Evolutionary conservation across 169 alveolate genomes (phyloP), one percentile per base, ranked within the genome.

Genomic region (Plasmodium gaboni): DNA sequence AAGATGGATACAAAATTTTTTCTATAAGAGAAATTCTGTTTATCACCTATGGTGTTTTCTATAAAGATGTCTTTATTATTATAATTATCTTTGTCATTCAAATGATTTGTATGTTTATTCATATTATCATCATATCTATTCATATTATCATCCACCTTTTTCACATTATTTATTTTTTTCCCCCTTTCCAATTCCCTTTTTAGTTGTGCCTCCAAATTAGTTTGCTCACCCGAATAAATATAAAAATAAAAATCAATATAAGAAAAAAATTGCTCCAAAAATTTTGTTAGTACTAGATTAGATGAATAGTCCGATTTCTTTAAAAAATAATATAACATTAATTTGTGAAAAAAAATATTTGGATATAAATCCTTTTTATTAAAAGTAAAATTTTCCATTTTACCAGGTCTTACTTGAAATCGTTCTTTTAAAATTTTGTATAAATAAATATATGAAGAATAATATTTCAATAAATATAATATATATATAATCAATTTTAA

Each of bases 301-400:
- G 83, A 42, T 17, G 90, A 80, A 72, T 80, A 80, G 17, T 80
- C 63, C 15, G 68, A 80, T 68, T 65, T 68, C 50, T 80, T 80
- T 57, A 80, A 80, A 28, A 80, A 60, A 5, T 80, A 78, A 68
- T 68, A 46, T 42, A 80, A 61, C 42, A 55, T 65, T 60, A 80
- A 68, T 68, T 80, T 80, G 22, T 68, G 32, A 67, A 68, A 55
- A 57, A 61, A 28, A 44, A 80, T 22, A 32, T 46, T 4, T 17
- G 85, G 51, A 44, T 61, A 53, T 10, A 80, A 68, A 6, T 80
- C 24, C 1, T 48, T 61, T 26, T 55, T 38, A 1, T 3, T 48
- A 13, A 80, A 71, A 8, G 55, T 19, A 57, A 68, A 80, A 32
- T 53, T 22, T 24, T 26, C 42, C 3, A 22, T 0, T 26, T 28